Evolutionary conservation across 129 eudicot species (phyloP), one percentile per base, ranked within the genome.

Genomic region (Chrysanthemum lavandulifolium): DNA sequence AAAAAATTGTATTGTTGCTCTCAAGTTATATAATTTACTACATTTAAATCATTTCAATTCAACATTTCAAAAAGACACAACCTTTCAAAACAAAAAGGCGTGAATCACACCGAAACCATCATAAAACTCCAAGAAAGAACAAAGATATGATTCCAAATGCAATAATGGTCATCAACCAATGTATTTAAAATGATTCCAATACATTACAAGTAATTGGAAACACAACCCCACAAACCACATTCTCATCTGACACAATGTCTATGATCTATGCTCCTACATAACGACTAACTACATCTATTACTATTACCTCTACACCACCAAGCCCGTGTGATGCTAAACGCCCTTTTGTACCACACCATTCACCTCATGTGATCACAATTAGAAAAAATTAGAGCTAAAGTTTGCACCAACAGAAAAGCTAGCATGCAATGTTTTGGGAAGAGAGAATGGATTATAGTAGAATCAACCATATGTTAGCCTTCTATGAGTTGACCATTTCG

Each of bases 401-500:
- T 12, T 75, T 48, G 45, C 71, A 56, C 67, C 73, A 56, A 48
- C 61, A 67, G 25, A 65, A 65, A 48, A 68, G 63, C 21, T 19
- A 19, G 21, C 75, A 59, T 43, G 52, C 57, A 57, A 43, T 40
- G 25, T n/a, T 61, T 74, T 31, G 36, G 50, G 31, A 72, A 3
- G 65, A 69, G 57, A 58, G 58, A 72, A 78, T 18, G 60, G 64
- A 47, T 59, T 14, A 59, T 75, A 70, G 73, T 60, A 69, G 60
- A 48, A 52, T 61, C 4, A 10, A 4, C 3, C 53, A 65, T 29
- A 43, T 56, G 40, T 13, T 65, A 36, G 71, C 54, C 52, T 62
- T 61, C 72, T 82, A 95, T 19, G 87, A 86, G 77, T 95, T 97
- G 54, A 85, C 77, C 99, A 90, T 90, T 72, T 95, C 99, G 10